Base-by-base conservation (phyloP, 2,329 filamentous ascomycete species). In the Stemphylium vesicarium region DNA sequence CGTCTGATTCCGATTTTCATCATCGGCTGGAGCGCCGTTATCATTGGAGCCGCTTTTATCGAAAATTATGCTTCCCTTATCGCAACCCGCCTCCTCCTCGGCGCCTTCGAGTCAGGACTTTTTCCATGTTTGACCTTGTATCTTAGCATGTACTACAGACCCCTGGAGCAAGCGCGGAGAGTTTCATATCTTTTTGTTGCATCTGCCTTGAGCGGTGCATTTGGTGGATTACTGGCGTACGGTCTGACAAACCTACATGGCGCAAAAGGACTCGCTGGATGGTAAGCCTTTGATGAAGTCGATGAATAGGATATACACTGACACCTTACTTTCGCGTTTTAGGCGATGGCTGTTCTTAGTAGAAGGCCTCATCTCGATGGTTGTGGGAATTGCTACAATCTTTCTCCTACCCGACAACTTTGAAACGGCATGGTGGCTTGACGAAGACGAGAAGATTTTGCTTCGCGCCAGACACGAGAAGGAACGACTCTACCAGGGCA, bases 291-390 rank as follows among this genome's bases (percentile, higher is more conserved):
- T 22, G 18, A 24, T 20, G 12, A n/a, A 7, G 12, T 4, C 5
- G 2, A 13, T 24, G 8, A 22, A n/a, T 18, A 24, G 7, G 22
- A 24, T 2, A 24, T 24, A 24, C 22, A 24, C 22, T 24, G 4
- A 24, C 22, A 8, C 7, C 4, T 6, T 24, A 24, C 22, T 8
- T 24, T 24, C 7, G 22, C 22, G 6, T 24, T 24, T 24, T 24
- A 24, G 57, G 59, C 38, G 62, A 15, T 67, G 65, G 58, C 84
- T 86, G 57, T 85, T 85, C 74, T 81, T 85, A 68, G 84, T 86
- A 56, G 83, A 85, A 66, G 84, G 83, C 1, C 62, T 84, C 43
- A 64, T 84, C 56, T 84, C 82, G 12, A 72, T 80, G 32, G 54
- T 80, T 35, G 60, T 82, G n/a, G 82, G 80, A 0, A 26, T 77